Base-by-base conservation (phyloP, 768 basidiomycete genomes). In the Butyriboletus loyo region DNA sequence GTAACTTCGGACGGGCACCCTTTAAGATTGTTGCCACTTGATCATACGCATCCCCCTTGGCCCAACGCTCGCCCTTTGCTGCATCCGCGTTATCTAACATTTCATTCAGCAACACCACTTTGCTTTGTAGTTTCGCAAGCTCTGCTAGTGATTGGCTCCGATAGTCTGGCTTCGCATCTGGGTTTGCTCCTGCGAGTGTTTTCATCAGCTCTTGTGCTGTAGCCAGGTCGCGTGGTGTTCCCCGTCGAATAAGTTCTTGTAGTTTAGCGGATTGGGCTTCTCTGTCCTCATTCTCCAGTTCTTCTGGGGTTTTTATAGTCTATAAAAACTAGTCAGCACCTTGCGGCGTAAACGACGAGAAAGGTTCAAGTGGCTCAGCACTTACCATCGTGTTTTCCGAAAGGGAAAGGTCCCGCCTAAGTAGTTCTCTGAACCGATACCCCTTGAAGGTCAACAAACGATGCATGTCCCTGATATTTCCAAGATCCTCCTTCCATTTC, bases 121-220 rank as follows among this genome's bases (percentile, higher is more conserved):
- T 95, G 66, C 86, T 85, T 72, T 98, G 95, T 17, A 99, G 78
- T 67, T 96, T 96, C 63, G 90, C 92, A 30, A 98, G 83, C 60
- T 98, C 97, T 2, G 82, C 84, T 32, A 94, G 73, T 0, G 94
- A 88, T 63, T 98, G 94, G 10, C 85, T 78, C 15, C 90, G 86
- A 69, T 99, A 98, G 67, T 98, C 94, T 0, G 92, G 92, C 66
- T 93, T 92, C 38, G 91, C 82, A 19, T 96, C 92, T 0, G 96
- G 97, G 63, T 98, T 90, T 3, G 95, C 96, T 27, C 97, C 96
- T 6, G 96, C 89, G 41, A 99, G 79, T 0, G 84, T 73, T 68
- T 98, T 98, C 95, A 99, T 98, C 31, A 99, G 78, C 64, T 99
- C 95, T 65, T 99, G 95, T 13, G 97, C 97, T 6, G 89, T 92